A percentile compares a stretch with the other conserved stretches of the same genome.
Conservation (phyloP, 345 rosid genomes). For the Euphorbia peplus region DNA sequence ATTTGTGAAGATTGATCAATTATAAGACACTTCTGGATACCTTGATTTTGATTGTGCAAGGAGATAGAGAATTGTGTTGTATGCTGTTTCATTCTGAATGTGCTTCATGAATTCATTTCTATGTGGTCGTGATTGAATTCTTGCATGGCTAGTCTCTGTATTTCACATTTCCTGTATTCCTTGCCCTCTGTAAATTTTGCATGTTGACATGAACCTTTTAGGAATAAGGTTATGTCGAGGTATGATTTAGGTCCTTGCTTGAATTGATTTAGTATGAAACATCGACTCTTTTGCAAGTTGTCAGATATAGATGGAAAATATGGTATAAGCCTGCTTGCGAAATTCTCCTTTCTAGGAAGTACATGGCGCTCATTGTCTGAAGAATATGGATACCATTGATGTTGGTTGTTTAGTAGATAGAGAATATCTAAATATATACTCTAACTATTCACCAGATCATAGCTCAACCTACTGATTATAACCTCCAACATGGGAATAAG, state of each 20-base stretch:
- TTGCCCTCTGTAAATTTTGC: background rate
- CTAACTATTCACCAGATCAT: background rate
- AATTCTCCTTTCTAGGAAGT: background rate
- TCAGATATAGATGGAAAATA: background rate
- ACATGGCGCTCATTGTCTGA: background rate
- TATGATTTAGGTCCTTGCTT: background rate
- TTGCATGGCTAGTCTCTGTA: background rate
- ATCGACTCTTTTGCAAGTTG: background rate
- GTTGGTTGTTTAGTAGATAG: background rate
- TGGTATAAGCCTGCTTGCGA: background rate
- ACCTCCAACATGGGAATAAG: background rate
- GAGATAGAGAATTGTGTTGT: no score
- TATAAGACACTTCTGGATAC: no score
- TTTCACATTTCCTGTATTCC: background rate
- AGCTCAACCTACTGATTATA: background rate
- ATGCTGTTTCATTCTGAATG: background rate
- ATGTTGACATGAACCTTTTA: background rate
- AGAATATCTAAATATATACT: background rate
- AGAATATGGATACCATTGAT: background rate
- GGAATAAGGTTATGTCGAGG: background rate
- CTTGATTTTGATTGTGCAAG: no score
- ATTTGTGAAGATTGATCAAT: no score
- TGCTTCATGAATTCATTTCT: background rate
- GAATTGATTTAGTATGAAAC: background rate
- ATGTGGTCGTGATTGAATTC: background rate